phyloP scores from a whole-genome alignment of 306 rosid genomes.

The Fragaria iinumae region DNA sequence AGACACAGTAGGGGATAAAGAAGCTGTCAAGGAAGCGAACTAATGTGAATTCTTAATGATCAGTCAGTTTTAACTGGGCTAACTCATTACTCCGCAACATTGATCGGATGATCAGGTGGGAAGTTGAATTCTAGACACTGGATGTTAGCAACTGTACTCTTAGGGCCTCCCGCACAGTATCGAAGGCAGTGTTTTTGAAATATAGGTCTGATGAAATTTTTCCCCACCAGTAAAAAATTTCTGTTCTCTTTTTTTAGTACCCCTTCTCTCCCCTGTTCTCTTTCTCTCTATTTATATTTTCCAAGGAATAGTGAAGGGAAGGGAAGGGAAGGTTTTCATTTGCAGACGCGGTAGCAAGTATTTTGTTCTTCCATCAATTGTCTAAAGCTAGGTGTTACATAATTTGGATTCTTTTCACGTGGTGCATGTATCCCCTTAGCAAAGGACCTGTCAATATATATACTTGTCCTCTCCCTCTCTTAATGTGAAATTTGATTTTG shows the following conservation, averaged over 20 bases:
- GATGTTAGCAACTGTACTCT: constrained; percentile 39
- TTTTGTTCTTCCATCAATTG: constrained; percentile 23
- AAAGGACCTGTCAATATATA: constrained; percentile 34
- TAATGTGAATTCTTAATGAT: constrained; percentile 53
- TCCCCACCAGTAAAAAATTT: constrained; percentile 45
- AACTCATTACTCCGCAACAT: constrained; percentile 39
- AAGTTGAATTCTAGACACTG: constrained; percentile 41
- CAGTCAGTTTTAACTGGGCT: constrained; percentile 42
- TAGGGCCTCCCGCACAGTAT: constrained; percentile 42
- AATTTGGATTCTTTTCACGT: constrained; percentile 17
- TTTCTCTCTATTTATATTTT: neutral
- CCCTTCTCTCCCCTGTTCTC: neutral
- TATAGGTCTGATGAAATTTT: constrained; percentile 53
- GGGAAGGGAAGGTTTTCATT: constrained; percentile 21
- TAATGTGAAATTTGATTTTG: constrained; percentile 8
- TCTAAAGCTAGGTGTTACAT: constrained; percentile 19
- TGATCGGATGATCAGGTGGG: constrained; percentile 64
- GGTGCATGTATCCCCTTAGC: constrained; percentile 23
- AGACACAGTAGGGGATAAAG: constrained; percentile 34
- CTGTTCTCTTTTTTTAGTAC: neutral
- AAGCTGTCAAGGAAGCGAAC: constrained; percentile 38
- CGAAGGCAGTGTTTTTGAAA: constrained; percentile 27
- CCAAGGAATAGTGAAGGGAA: neutral
- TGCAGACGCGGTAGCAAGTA: constrained; percentile 23
- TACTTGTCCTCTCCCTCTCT: neutral